Base-by-base conservation (phyloP, 2,329 filamentous ascomycete genomes). In the Cercospora nicotianae region DNA sequence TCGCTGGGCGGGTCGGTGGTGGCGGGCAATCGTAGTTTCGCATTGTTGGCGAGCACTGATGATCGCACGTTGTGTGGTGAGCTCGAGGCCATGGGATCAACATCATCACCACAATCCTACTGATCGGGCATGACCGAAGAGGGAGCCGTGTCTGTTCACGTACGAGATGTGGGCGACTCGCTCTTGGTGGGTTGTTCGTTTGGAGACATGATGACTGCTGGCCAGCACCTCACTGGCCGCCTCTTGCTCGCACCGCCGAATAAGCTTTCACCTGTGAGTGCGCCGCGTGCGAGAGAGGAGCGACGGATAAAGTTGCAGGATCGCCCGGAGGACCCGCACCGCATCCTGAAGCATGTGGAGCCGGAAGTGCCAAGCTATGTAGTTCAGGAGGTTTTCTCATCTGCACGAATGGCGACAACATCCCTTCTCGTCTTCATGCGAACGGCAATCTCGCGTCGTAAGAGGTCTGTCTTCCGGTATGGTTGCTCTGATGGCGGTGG, bases 1-100 rank as follows among this genome's bases (percentile, higher is more conserved):
- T 89, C 86, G 18, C 88, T 87, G 0, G 94, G 93, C 28, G 94
- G 94, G 74, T 96, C 92, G 78, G 93, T 97, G 72, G 92, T 96
- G 36, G 90, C 83, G 0, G 94, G 94, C 3, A 98, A 87, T 73
- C 89, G 82, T 9, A 75, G 67, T 62, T 65, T 71, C n/a, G 72
- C 71, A 31, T 74, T 71, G 66, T 65, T 71, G 30, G 66, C 66
- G 64, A 72, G 67, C 26, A 73, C 68, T 72, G 67, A 45, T 31
- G 60, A 64, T 45, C 61, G 61, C 45, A 39, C 26, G 23, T 16
- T 23, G 31, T 42, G 20, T 23, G 61, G 69, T 69, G 66, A 70
- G 68, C 60, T 66, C n/a, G 48, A 28, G 36, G 63, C 60, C 68
- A 68, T 70, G 60, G 42, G 30, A 31, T 30, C 42, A 53, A 20